Evolutionary conservation across 768 basidiomycete genomes (phyloP).

Genomic region (Mycena kentingensis): DNA sequence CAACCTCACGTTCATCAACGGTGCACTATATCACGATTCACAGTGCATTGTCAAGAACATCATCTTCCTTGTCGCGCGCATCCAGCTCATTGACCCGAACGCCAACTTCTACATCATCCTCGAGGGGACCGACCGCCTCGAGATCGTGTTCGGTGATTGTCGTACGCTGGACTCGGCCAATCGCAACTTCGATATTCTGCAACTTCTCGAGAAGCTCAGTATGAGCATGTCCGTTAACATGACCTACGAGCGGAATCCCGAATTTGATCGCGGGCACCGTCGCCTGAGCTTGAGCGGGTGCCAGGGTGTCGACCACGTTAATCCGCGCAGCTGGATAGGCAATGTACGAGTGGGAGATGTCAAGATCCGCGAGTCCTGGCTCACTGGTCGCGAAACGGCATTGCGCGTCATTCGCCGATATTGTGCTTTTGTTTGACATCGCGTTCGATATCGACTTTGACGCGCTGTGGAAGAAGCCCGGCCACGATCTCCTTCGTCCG

Average conservation of each 20-base stretch:
- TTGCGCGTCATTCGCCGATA: too few species aligned
- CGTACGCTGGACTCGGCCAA: constrained; percentile 27
- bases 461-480: too few species aligned
- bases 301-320: constrained; percentile 28
- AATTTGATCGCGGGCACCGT: constrained; percentile 27
- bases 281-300: constrained; percentile 15
- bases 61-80: constrained; percentile 25
- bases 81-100: constrained; percentile 21
- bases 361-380: too few species aligned
- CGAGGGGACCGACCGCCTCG: constrained; percentile 31
- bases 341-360: constrained; percentile 20
- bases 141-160: constrained; percentile 26
- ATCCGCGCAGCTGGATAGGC: constrained; percentile 26
- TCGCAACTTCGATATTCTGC: constrained; percentile 27
- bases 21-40: constrained; percentile 29
- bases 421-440: too few species aligned
- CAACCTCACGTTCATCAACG: constrained; percentile 17
- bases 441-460: too few species aligned
- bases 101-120: constrained; percentile 22
- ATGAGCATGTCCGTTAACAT: constrained; percentile 21
- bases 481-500: too few species aligned
- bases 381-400: too few species aligned
- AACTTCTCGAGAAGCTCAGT: constrained; percentile 25
- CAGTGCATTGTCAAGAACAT: constrained; percentile 31
- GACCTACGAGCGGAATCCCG: constrained; percentile 23